Percentiles rank a stretch among this genome's conserved stretches.
phyloP scores from a whole-genome alignment of 2,329 filamentous ascomycete species.

The Colletotrichum falcatum region DNA sequence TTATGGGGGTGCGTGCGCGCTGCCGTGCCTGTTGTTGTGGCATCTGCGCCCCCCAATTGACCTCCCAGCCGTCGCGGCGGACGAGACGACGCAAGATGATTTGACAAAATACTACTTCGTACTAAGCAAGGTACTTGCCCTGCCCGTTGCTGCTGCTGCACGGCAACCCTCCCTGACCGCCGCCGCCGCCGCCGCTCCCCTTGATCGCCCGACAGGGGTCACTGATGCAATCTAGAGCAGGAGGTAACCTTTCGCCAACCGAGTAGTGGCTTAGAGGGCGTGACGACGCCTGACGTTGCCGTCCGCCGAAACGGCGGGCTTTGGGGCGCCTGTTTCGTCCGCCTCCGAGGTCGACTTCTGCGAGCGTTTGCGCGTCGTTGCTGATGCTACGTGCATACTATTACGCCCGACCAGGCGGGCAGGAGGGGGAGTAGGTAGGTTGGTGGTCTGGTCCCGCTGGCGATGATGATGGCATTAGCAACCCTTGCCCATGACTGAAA shows the following conservation, averaged over 20 bases:
- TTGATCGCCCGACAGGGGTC: conserved; percentile 29
- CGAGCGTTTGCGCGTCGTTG: background rate
- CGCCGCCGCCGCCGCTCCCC: conserved; percentile 7
- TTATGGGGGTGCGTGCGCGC: conserved; percentile 14
- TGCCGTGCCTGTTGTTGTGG: conserved; percentile 17
- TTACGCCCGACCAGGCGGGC: conserved; percentile 19
- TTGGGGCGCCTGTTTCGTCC: conserved; percentile 28
- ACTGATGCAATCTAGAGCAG: conserved; percentile 5
- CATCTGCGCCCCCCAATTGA: conserved; percentile 25
- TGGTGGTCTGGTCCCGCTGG: too few species aligned
- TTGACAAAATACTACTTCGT: background rate
- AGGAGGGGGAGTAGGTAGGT: too few species aligned
- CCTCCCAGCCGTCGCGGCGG: conserved; percentile 1
- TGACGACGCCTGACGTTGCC: conserved; percentile 31
- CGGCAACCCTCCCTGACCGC: background rate
- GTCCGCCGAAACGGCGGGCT: too few species aligned
- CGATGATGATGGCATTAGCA: too few species aligned
- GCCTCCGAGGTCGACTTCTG: conserved; percentile 14
- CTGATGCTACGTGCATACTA: conserved; percentile 13
- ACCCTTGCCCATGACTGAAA: background rate
- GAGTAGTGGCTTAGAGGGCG: conserved; percentile 39
- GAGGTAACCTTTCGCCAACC: conserved; percentile 24
- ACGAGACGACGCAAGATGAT: conserved; percentile 12
- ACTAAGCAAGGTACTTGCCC: too few species aligned
- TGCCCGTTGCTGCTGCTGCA: background rate